Base-by-base conservation (phyloP, 768 basidiomycete species). In the Baorangia bicolor region DNA sequence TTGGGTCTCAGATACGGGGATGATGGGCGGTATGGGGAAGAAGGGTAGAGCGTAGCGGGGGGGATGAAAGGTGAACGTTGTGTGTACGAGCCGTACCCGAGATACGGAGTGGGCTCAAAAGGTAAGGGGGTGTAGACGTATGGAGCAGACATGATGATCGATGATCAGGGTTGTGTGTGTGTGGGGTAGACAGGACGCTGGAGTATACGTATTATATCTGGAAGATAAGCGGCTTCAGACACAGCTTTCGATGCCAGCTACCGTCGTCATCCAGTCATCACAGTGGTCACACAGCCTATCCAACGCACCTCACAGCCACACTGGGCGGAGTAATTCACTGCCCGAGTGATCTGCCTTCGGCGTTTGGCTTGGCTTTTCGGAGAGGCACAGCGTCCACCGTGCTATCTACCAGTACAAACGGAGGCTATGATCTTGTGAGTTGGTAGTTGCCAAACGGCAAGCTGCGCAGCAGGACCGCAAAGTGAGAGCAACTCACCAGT, bases 31-130 rank as follows among this genome's bases (percentile, higher is more conserved):
- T 56, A 71, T 5, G 79, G 79, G 9, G 79, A 80, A 18, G 68
- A 56, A 3, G 73, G 69, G 52, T 61, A 75, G 6, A 78, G 68
- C 6, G 71, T 53, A 33, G 73, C 57, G 27, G 71, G 67, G 3
- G 79, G 80, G 39, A 77, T 72, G 60, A 81, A 81, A 1, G 80
- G 78, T 0, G 79, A 78, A 27, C 62, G 69, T 51, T 70, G 72
- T 60, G 67, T 66, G 60, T 59, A 72, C 23, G 50, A n/a, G 61
- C 56, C 71, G 52, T 64, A 69, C 51, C 68, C 64, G 63, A 68
- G 67, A 54, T 70, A 76, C 23, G 71, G 70, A 6, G 73, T 74
- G 23, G 72, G 66, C 52, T 68, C 64, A 54, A 70, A 75, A n/a
- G 72, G 51, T 7, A 64, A 23, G 2, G 79, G 78, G 2, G 69